These are phyloP conservation scores for Suillus discolor DNA, from an alignment of 768 basidiomycete species.

Conservation along the genomic window DNA sequence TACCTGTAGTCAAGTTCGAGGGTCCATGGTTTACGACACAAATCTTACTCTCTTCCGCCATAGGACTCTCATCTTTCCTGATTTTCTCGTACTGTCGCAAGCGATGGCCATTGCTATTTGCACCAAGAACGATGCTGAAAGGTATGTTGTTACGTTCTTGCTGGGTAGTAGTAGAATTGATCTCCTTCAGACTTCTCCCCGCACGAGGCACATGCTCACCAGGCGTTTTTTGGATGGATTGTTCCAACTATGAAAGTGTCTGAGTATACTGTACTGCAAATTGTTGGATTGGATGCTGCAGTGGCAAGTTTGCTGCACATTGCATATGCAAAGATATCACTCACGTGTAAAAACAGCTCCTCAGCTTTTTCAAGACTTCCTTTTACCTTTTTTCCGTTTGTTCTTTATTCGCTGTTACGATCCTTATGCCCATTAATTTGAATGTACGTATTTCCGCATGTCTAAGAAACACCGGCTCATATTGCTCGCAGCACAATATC, in stretches of 20 bases:
- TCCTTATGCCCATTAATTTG: conserved; percentile 96
- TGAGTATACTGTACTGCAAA: conserved; percentile 92
- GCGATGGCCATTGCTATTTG: conserved; percentile 88
- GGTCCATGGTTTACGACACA: conserved; percentile 98
- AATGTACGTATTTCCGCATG: conserved; percentile 56
- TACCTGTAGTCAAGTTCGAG: conserved; percentile 66
- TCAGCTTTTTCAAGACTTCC: conserved; percentile 94
- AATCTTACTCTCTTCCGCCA: conserved; percentile 69
- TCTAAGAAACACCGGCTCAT: conserved; percentile 7
- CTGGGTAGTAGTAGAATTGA: conserved; percentile 10
- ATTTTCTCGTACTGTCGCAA: conserved; percentile 88
- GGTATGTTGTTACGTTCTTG: conserved; percentile 48
- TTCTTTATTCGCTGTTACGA: conserved; percentile 75
- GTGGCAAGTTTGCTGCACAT: conserved; percentile 62
- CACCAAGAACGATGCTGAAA: conserved; percentile 93
- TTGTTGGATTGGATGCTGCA: conserved; percentile 95
- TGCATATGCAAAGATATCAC: not conserved
- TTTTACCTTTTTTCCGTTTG: conserved; percentile 90
- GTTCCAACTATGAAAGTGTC: conserved; percentile 88
- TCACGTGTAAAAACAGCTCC: conserved; percentile 53
- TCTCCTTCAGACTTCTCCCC: conserved; percentile 80
- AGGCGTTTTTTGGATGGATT: conserved; percentile 95
- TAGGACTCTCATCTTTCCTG: conserved; percentile 82
- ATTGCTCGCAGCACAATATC: conserved; percentile 60
- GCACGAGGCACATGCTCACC: conserved; percentile 86